Evolutionary conservation across 768 basidiomycete genomes (phyloP), one percentile per base, ranked within the genome.

Genomic region (Pulveroboletus ravenelii): DNA sequence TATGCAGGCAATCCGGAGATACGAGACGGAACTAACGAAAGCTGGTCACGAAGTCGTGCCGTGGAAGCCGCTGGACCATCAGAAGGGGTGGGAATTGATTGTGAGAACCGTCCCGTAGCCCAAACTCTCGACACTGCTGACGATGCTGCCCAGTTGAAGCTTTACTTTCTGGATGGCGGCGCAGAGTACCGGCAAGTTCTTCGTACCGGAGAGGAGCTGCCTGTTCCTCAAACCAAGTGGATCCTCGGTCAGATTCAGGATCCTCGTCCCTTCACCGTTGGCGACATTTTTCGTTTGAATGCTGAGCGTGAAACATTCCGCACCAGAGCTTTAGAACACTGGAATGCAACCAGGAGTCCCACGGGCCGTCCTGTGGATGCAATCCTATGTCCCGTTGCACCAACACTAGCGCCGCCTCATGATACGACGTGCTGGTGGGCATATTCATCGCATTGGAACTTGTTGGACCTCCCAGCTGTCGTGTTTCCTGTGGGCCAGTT

Each of bases 391-490:
- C 78, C 79, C 14, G 69, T 70, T 37, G 71, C 74, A 30, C 71
- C 78, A 2, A 76, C 73, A 20, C 60, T 78, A 5, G 77, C 78
- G 27, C 71, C 76, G 6, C 77, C 74, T 8, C 78, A 78, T 47
- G 72, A 74, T 52, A 71, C 70, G 5, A 74, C 72, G 12, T 64
- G 70, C n/a, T 78, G 74, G 72, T 76, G 76, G 75, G 68, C 70
- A 7, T 79, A 78, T 57, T 74, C 73, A 6, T 74, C 74, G 2
- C 74, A 80, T 55, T 79, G 78, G 77, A 80, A 80, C 57, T 55
- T 80, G 47, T 55, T 73, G 53, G 78, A 80, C 60, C 75, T 74
- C 47, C 71, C 78, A 10, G 71, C 70, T 17, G 72, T 70, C 17
- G 74, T 72, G 4, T 77, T 80, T 62, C 78, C 78, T 25, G 72